These are phyloP conservation scores for Crithidia acanthocephali DNA, from an alignment of 208 protist species.

Conservation along the genomic window DNA sequence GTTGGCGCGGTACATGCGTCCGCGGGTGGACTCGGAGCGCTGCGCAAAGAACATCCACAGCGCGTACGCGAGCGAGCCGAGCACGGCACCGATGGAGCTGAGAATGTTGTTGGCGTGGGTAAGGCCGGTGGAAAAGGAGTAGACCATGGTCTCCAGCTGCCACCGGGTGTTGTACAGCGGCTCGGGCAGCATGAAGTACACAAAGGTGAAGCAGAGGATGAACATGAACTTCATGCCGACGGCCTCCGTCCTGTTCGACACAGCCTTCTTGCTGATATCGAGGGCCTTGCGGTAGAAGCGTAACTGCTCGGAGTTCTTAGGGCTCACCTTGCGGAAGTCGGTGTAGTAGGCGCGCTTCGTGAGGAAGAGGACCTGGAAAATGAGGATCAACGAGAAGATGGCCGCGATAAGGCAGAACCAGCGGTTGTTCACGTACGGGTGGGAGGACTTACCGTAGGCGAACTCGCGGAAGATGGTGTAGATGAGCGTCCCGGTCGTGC, in stretches of 20 bases:
- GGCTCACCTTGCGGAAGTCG: slow-evolving; percentile 12
- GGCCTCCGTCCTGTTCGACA: slow-evolving; percentile 1
- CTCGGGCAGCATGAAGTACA: slow-evolving; percentile 53
- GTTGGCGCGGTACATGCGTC: slow-evolving; percentile 17
- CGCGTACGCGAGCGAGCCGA: slow-evolving; percentile 32
- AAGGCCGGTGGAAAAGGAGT: slow-evolving; percentile 6
- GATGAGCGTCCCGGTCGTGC: slow-evolving; percentile 27
- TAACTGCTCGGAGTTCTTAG: slow-evolving; percentile 15
- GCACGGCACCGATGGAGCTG: slow-evolving; percentile 26
- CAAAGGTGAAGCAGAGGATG: slow-evolving; percentile 46
- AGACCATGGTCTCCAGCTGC: slow-evolving; percentile 15
- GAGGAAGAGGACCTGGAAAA: slow-evolving; percentile 34
- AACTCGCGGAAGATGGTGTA: slow-evolving; percentile 27
- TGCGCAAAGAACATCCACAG: slow-evolving; percentile 46
- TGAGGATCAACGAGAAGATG: slow-evolving; percentile 28
- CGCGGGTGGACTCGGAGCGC: slow-evolving; percentile 19
- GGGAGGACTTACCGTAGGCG: background rate
- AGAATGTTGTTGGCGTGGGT: slow-evolving; percentile 25
- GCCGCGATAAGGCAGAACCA: slow-evolving; percentile 33
- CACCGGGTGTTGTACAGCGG: slow-evolving; percentile 24
- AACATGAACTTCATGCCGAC: slow-evolving; percentile 36
- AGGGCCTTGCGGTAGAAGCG: slow-evolving; percentile 16
- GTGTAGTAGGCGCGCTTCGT: slow-evolving; percentile 35
- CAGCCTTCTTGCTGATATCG: slow-evolving; percentile 5
- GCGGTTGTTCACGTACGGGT: slow-evolving; percentile 20